Evolutionary conservation across 352 stramenopile genomes (phyloP), one percentile per base, ranked within the genome.

Genomic region (Phytophthora pisi): DNA sequence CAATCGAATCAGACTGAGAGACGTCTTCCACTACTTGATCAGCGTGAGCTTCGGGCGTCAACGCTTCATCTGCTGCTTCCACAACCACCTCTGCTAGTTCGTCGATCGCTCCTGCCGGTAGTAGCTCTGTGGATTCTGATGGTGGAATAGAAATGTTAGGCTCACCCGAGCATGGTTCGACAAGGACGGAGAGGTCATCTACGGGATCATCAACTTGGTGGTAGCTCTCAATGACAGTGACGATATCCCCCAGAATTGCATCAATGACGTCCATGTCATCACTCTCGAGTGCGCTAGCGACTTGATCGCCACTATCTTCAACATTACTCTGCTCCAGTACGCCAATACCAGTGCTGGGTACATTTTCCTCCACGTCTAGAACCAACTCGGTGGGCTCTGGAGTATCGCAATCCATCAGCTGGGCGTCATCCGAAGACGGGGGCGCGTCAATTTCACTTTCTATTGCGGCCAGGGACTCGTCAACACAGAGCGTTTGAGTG

Each of bases 151-250:
- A 9, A 26, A 28, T 47, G n/a, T 2, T 47, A 24, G 15, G 1
- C 9, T 18, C 43, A 51, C 43, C 15, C 26, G 43, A 7, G 6
- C 18, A 50, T 5, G 18, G 18, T 4, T 26, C 18, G 43, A 10
- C 8, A 28, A 8, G 43, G 43, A 26, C 13, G 18, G 18, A 26
- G 11, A 16, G 9, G 4, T 15, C 43, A 24, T 16, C 18, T 53
- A 8, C 43, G 18, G 18, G 43, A 6, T 24, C 30, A 30, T 67
- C 51, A 11, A 55, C 6, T 30, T 30, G 6, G 31, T 57, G 10
- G 61, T n/a, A 51, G 23, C 9, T 64, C 51, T 64, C 57, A 64
- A 63, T 62, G 20, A 16, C 20, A 46, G 26, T n/a, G 31, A 68
- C 24, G 36, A 68, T 51, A 23, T 26, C n/a, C 31, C n/a, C 34